These are phyloP conservation scores for Penicillium sp. DNA, from an alignment of 2,329 filamentous ascomycete species.

Conservation along the genomic window DNA sequence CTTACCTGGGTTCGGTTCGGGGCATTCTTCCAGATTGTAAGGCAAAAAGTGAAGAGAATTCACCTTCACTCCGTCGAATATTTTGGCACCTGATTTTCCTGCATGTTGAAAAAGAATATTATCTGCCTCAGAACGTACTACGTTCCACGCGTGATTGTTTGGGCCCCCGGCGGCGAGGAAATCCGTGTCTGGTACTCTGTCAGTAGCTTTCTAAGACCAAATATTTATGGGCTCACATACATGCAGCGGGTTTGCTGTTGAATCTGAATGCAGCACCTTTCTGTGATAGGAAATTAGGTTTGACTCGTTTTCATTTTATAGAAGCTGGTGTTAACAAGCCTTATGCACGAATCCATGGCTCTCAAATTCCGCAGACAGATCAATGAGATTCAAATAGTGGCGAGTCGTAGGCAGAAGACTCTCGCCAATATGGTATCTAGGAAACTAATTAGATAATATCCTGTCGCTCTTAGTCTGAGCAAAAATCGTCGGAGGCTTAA, in stretches of 20 bases:
- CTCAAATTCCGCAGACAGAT: slow-evolving; percentile 46
- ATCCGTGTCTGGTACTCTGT: slow-evolving; percentile 43
- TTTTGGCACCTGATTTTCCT: slow-evolving; percentile 43
- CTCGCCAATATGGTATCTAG: slow-evolving; percentile 44
- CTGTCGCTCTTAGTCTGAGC: too few species aligned
- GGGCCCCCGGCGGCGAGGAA: slow-evolving; percentile 45
- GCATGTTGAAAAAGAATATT: slow-evolving; percentile 52
- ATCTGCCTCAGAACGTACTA: slow-evolving; percentile 53
- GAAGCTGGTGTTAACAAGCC: slow-evolving; percentile 23
- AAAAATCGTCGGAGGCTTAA: too few species aligned
- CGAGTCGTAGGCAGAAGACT: slow-evolving; percentile 46
- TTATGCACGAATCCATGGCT: slow-evolving; percentile 49
- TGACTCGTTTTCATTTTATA: not conserved
- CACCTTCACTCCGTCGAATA: slow-evolving; percentile 48
- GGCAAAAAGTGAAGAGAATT: slow-evolving; percentile 11
- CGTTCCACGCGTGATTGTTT: slow-evolving; percentile 46
- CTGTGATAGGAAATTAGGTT: slow-evolving; percentile 17
- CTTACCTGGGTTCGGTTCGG: slow-evolving; percentile 5
- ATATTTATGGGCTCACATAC: slow-evolving; percentile 9
- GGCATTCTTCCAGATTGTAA: not conserved
- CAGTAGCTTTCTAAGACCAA: not conserved
- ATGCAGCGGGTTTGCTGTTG: slow-evolving; percentile 40
- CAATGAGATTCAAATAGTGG: slow-evolving; percentile 51
- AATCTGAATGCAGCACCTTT: slow-evolving; percentile 49
- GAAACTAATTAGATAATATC: not conserved